A percentile compares a stretch with the other conserved stretches of the same genome.
These are phyloP conservation scores for Alternaria rosae DNA, from an alignment of 2,329 filamentous ascomycete species.

Conservation along the genomic window DNA sequence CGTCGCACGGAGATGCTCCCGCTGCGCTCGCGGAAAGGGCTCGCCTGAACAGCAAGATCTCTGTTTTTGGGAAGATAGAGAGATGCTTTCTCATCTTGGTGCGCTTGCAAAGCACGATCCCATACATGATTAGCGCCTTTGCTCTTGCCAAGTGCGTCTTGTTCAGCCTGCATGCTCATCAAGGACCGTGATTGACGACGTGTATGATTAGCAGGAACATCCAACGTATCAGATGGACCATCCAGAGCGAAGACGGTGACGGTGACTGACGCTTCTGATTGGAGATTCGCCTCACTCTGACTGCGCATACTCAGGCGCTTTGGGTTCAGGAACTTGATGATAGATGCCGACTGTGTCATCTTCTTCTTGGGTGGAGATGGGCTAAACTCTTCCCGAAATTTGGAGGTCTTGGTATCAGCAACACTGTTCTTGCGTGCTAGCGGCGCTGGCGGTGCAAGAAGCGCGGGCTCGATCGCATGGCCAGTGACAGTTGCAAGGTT, in stretches of 20 bases:
- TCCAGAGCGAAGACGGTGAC: conserved; percentile 21
- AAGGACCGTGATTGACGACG: conserved; percentile 41
- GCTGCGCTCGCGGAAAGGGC: conserved; percentile 45
- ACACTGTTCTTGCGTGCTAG: conserved; percentile 40
- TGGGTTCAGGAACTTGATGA: conserved; percentile 42
- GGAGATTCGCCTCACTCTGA: conserved; percentile 41
- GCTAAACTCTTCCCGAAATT: conserved; percentile 49
- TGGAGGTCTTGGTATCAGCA: conserved; percentile 42
- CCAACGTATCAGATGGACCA: conserved; percentile 27
- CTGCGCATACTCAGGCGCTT: conserved; percentile 40
- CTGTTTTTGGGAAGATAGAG: conserved; percentile 46
- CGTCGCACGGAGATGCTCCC: conserved; percentile 27
- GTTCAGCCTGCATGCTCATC: conserved; percentile 39
- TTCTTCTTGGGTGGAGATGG: conserved; percentile 40
- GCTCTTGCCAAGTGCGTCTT: conserved; percentile 31
- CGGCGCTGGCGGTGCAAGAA: conserved; percentile 8
- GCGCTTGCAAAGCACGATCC: conserved; percentile 46
- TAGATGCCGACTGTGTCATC: conserved; percentile 31
- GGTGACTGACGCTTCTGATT: background rate
- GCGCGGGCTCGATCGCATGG: background rate
- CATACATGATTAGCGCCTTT: conserved; percentile 41
- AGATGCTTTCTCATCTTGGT: conserved; percentile 46
- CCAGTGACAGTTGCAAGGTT: conserved; percentile 13
- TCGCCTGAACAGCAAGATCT: conserved; percentile 33
- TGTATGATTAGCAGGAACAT: conserved; percentile 22